Evolutionary conservation across 768 basidiomycete genomes (phyloP).

Genomic region (Hygrophorus pudorinus): DNA sequence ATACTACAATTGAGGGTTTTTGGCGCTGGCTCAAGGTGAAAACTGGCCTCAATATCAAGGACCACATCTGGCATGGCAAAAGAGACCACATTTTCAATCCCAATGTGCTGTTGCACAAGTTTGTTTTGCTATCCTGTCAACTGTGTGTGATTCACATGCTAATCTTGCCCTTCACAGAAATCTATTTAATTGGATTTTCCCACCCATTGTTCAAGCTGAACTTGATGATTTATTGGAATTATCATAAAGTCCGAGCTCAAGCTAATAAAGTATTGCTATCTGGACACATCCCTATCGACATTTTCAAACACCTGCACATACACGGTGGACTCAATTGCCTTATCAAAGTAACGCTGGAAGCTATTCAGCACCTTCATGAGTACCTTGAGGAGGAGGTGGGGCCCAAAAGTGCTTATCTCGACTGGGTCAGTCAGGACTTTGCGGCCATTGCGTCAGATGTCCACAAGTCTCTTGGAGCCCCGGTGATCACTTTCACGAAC

Average conservation of each 20-base stretch:
- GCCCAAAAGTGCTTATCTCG: conserved; percentile 2
- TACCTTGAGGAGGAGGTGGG: conserved; percentile 12
- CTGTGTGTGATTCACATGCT: neutral
- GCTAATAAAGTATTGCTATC: conserved; percentile 6
- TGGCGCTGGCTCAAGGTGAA: conserved; percentile 20
- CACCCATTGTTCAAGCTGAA: conserved; percentile 18
- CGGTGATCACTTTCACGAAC: neutral
- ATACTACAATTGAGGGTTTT: conserved; percentile 20
- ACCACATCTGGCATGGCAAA: conserved; percentile 14
- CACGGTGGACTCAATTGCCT: conserved; percentile 10
- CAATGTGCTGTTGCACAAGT: conserved; percentile 12
- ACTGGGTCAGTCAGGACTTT: conserved; percentile 5
- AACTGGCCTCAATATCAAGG: conserved; percentile 10
- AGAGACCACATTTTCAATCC: conserved; percentile 12
- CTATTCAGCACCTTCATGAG: conserved; percentile 5
- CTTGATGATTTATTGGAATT: conserved; percentile 23
- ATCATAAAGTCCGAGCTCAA: conserved; percentile 17
- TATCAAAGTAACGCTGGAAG: conserved; percentile 9
- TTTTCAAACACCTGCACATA: neutral
- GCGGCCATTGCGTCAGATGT: neutral
- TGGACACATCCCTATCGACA: too few species aligned
- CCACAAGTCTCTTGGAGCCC: neutral
- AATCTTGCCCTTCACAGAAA: conserved; percentile 9
- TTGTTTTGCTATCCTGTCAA: conserved; percentile 2
- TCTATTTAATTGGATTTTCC: conserved; percentile 25